These are phyloP conservation scores for Neofusicoccum laricinum DNA, from an alignment of 2,329 filamentous ascomycete genomes.

Conservation along the genomic window DNA sequence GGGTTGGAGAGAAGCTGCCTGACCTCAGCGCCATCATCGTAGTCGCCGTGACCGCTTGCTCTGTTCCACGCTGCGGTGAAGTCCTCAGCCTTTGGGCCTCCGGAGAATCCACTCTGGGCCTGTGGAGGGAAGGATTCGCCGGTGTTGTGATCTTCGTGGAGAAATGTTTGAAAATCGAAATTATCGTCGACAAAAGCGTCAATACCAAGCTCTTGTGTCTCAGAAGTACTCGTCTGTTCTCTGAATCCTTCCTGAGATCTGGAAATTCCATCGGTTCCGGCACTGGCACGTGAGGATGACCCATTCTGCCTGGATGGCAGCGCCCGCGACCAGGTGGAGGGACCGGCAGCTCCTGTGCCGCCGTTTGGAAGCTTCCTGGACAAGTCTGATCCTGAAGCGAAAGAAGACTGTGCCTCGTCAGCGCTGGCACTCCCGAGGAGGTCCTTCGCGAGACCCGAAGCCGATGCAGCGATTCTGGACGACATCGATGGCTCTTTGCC, in stretches of 20 bases:
- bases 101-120: not conserved
- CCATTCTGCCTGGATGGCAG: conserved; percentile 16
- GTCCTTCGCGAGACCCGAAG: conserved; percentile 20
- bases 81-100: not conserved
- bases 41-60: not conserved
- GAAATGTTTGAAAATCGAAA: too few relatives aligned
- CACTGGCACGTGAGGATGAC: conserved; percentile 5
- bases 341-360: conserved; percentile 5
- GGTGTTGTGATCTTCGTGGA: too few relatives aligned
- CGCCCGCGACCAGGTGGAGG: conserved; percentile 16
- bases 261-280: not conserved
- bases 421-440: conserved; percentile 16
- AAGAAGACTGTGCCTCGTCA: conserved; percentile 12
- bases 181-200: not conserved
- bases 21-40: conserved; percentile 20
- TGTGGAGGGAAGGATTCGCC: not conserved
- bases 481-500: conserved; percentile 18
- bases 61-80: too few relatives aligned
- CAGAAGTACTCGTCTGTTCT: not conserved
- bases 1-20: conserved; percentile 18
- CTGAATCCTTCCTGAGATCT: conserved; percentile 3
- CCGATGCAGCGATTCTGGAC: conserved; percentile 20
- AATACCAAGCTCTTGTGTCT: too few relatives aligned
- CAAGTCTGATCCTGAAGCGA: conserved; percentile 15
- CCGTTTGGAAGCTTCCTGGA: conserved; percentile 15